Base-by-base conservation (phyloP, 2,329 filamentous ascomycete genomes). In the Hypoxylon sp. region DNA sequence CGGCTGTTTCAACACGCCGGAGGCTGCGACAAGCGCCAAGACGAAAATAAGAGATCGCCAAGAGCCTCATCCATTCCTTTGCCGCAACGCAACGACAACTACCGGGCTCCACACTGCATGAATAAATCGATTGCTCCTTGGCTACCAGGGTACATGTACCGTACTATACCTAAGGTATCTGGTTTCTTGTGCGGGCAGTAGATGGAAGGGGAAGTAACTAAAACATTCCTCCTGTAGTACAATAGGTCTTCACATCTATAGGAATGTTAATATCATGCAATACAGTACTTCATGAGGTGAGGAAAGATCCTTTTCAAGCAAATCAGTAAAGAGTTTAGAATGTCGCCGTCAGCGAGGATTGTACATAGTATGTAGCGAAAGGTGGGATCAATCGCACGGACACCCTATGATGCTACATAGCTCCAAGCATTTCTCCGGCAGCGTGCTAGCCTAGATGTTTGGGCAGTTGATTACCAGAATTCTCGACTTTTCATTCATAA, bases 1-100 rank as follows among this genome's bases (percentile, higher is more conserved):
- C 62, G 44, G 51, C 26, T 44, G 67, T 69, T 69, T 69, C 67
- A 69, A 63, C 50, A 31, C 13, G 44, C 39, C 19, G 50, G n/a
- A 42, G 14, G 63, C 66, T 66, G 66, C 59, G 59, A 69, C 67
- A 69, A 24, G 39, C 29, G 67, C 67, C 63, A 69, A 69, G 67
- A 66, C 35, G 14, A 24, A 53, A 19, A 31, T 4, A 55, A 47
- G 33, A 59, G 62, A 63, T 69, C 44, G 63, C 66, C 66, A 63
- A 69, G 63, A 63, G 59, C 59, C 63, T 66, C 63, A 57, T 11
- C 26, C 3, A 39, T 46, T 69, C 53, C 62, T 47, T 35, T 46
- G 29, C 55, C 26, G 39, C 57, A 5, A 31, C 44, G 19, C 35
- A 29, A 51, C 5, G n/a, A 17, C 35, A 63, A 66, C n/a, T 66